phyloP scores from a whole-genome alignment of 305 asterid species.

The Fraxinus albicans region DNA sequence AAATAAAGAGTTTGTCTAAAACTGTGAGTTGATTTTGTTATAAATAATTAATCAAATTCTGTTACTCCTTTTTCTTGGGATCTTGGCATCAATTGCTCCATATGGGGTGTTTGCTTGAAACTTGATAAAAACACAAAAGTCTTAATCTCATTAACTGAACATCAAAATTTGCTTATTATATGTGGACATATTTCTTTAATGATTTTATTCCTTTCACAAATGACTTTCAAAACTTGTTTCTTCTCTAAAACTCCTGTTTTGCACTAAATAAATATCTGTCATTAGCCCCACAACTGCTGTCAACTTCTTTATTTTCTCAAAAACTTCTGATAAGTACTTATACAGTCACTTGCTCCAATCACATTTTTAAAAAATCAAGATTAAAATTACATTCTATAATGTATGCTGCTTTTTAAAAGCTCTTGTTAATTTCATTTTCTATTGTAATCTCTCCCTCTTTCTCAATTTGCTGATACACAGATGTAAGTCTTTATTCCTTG shows the following conservation, averaged over 20 bases:
- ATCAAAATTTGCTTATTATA: slow-evolving; percentile 18
- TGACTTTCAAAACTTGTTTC: not conserved
- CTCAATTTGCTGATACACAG: not conserved
- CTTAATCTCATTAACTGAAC: slow-evolving; percentile 15
- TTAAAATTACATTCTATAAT: slow-evolving; percentile 31
- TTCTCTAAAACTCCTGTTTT: not conserved
- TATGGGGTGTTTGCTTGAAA: slow-evolving; percentile 3
- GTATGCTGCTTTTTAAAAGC: slow-evolving; percentile 47
- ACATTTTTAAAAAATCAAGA: slow-evolving; percentile 20
- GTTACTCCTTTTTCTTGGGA: slow-evolving; percentile 17
- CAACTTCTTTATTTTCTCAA: slow-evolving; percentile 45
- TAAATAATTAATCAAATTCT: slow-evolving; percentile 18
- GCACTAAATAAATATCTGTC: slow-evolving; percentile 69
- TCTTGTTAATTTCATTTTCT: slow-evolving; percentile 31
- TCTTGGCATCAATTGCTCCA: slow-evolving; percentile 3
- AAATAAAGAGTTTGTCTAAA: slow-evolving; percentile 31
- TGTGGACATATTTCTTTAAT: slow-evolving; percentile 21
- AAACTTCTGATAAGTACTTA: slow-evolving; percentile 39
- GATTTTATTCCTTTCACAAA: not conserved
- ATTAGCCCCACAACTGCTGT: slow-evolving; percentile 47
- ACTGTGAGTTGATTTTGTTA: slow-evolving; percentile 18
- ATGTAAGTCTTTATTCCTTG: not conserved
- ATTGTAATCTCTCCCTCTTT: not conserved
- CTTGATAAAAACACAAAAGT: slow-evolving; percentile 15
- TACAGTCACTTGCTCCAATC: slow-evolving; percentile 34